These are phyloP conservation scores for Arxiozyma heterogenica DNA, from an alignment of 1,139 yeast species.

Conservation along the genomic window DNA sequence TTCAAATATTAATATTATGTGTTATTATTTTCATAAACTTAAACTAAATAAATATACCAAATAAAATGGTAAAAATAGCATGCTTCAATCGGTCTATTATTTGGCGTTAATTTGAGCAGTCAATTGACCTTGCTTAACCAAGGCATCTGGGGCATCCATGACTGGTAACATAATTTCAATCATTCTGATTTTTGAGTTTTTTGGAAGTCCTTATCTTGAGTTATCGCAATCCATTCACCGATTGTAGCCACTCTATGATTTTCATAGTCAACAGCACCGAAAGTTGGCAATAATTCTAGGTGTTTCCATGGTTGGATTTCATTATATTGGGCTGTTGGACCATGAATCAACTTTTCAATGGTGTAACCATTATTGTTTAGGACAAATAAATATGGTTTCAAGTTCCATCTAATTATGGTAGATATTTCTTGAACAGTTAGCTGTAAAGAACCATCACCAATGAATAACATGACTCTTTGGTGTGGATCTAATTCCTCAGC, in stretches of 20 bases:
- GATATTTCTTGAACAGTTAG: constrained; percentile 82
- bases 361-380: constrained; percentile 85
- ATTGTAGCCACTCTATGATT: constrained; percentile 47
- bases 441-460: constrained; percentile 88
- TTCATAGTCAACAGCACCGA: constrained; percentile 51
- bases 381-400: constrained; percentile 72
- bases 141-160: constrained; percentile 71
- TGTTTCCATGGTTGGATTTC: constrained; percentile 81
- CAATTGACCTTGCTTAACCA: constrained; percentile 65
- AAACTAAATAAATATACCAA: too few relatives aligned
- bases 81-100: constrained; percentile 4
- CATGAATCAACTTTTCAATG: constrained; percentile 82
- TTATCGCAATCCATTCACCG: constrained; percentile 56
- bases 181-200: constrained; percentile 51
- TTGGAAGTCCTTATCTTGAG: constrained; percentile 42
- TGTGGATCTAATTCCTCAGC: constrained; percentile 60
- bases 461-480: constrained; percentile 72
- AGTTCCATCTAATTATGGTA: constrained; percentile 71
- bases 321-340: constrained; percentile 65
- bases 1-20: too few relatives aligned
- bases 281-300: constrained; percentile 55
- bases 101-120: constrained; percentile 54
- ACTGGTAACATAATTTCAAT: constrained; percentile 69
- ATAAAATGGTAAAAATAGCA: too few relatives aligned
- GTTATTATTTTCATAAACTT: too few relatives aligned